These are phyloP conservation scores for Gypsophila paniculata DNA, from an alignment of 179 eudicot species.

Conservation along the genomic window DNA sequence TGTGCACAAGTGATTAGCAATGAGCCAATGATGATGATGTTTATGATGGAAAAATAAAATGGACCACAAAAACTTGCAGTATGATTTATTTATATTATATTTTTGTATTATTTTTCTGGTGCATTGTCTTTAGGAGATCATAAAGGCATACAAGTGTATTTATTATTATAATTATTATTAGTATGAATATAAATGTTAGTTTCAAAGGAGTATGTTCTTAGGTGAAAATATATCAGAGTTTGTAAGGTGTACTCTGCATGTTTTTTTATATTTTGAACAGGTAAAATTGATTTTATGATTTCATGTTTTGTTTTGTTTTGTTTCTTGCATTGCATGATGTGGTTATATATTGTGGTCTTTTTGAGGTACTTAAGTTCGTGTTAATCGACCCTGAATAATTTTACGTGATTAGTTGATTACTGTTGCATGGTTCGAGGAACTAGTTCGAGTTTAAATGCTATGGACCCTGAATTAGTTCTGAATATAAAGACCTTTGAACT, in stretches of 20 bases:
- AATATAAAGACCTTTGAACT: too few species aligned
- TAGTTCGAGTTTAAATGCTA: not conserved
- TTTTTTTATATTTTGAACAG: not conserved
- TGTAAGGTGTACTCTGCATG: constrained; percentile 9
- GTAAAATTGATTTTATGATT: not conserved
- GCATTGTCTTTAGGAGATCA: constrained; percentile 27
- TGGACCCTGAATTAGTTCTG: not conserved
- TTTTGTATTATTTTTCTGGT: constrained; percentile 4
- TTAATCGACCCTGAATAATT: not conserved
- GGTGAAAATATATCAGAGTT: not conserved
- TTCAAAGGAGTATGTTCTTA: constrained; percentile 15
- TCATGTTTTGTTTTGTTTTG: constrained; percentile 5
- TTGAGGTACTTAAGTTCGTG: not conserved
- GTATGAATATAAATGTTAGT: constrained; percentile 23
- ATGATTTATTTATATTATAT: constrained; percentile 3
- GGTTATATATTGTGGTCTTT: too few species aligned
- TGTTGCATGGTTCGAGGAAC: too few species aligned
- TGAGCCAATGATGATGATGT: constrained; percentile 29
- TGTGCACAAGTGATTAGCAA: constrained; percentile 20
- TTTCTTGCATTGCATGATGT: not conserved
- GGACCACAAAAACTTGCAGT: constrained; percentile 20
- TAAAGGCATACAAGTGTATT: constrained; percentile 32
- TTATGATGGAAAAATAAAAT: not conserved
- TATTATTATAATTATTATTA: not conserved
- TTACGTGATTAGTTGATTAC: not conserved